A percentile compares a stretch with the other conserved stretches of the same genome.
These are phyloP conservation scores for Pichia sporocuriosa DNA, from an alignment of 805 yeast species.

Conservation along the genomic window DNA sequence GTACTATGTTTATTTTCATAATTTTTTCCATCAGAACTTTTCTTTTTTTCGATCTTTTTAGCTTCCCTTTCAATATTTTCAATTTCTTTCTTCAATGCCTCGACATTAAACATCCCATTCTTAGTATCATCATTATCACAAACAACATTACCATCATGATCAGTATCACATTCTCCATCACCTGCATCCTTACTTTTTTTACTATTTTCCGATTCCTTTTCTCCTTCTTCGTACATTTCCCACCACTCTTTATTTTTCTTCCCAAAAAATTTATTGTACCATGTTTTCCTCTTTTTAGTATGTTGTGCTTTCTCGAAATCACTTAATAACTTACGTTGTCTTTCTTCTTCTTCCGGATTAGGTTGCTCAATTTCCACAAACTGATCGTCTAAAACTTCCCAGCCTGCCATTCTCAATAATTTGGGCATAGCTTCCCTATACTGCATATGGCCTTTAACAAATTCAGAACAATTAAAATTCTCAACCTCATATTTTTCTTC, in stretches of 20 bases:
- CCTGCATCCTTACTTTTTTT: constrained; percentile 12
- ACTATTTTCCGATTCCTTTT: constrained; percentile 25
- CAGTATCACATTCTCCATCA: not conserved
- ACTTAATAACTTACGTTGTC: constrained; percentile 71
- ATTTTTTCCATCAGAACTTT: not conserved
- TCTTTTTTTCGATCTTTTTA: constrained; percentile 12
- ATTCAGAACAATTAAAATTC: constrained; percentile 79
- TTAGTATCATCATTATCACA: constrained; percentile 14
- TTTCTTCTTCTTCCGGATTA: constrained; percentile 77
- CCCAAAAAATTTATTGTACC: constrained; percentile 39
- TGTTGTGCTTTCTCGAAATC: constrained; percentile 56
- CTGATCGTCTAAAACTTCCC: constrained; percentile 83
- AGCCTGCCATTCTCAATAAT: constrained; percentile 58
- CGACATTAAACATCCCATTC: constrained; percentile 37
- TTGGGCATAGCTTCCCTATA: constrained; percentile 91
- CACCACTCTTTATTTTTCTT: constrained; percentile 49
- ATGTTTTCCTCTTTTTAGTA: constrained; percentile 32
- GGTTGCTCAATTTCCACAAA: constrained; percentile 95
- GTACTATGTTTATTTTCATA: not conserved
- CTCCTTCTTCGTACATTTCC: constrained; percentile 42
- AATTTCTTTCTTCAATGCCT: constrained; percentile 38
- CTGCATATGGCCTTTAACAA: constrained; percentile 95
- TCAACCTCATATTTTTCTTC: constrained; percentile 43
- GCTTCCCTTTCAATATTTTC: constrained; percentile 37
- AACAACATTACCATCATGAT: constrained; percentile 18